Conservation (phyloP, 2,329 filamentous ascomycete genomes). For the Phaeosphaeriaceae sp. region DNA sequence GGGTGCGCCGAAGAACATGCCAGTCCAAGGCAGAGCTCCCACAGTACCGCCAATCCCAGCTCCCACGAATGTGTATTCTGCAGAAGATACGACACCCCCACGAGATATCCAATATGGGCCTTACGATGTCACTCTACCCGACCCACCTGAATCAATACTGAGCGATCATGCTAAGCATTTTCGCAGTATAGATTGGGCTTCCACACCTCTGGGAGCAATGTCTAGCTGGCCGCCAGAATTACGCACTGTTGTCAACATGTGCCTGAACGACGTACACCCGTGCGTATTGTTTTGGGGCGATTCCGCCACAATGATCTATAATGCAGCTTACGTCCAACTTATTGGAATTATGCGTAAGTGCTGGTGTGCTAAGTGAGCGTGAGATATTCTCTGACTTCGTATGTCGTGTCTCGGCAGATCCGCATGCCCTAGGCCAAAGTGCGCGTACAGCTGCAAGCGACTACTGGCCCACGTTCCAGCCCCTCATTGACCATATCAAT, state of each 20-base stretch:
- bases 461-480: constrained; percentile 60
- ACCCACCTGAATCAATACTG: constrained; percentile 46
- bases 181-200: constrained; percentile 72
- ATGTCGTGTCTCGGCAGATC: no score
- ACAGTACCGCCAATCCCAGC: constrained; percentile 28
- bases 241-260: constrained; percentile 75
- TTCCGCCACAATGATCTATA: constrained; percentile 47
- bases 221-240: constrained; percentile 72
- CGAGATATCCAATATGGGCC: constrained; percentile 9
- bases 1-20: constrained; percentile 50
- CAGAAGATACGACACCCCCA: background rate
- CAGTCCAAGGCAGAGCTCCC: constrained; percentile 48
- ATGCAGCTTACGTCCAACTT: constrained; percentile 43
- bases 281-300: constrained; percentile 65
- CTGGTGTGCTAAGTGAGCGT: no score
- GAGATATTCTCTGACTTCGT: no score
- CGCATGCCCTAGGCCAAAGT: constrained; percentile 64
- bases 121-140: constrained; percentile 20
- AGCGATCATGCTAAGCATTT: constrained; percentile 74
- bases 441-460: constrained; percentile 71
- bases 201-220: constrained; percentile 75
- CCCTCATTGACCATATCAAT: constrained; percentile 32
- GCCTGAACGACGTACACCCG: constrained; percentile 65
- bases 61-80: background rate
- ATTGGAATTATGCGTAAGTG: constrained; percentile 34